phyloP scores from a whole-genome alignment of 192 early-diverging fungal species.

The Podila horticola region DNA sequence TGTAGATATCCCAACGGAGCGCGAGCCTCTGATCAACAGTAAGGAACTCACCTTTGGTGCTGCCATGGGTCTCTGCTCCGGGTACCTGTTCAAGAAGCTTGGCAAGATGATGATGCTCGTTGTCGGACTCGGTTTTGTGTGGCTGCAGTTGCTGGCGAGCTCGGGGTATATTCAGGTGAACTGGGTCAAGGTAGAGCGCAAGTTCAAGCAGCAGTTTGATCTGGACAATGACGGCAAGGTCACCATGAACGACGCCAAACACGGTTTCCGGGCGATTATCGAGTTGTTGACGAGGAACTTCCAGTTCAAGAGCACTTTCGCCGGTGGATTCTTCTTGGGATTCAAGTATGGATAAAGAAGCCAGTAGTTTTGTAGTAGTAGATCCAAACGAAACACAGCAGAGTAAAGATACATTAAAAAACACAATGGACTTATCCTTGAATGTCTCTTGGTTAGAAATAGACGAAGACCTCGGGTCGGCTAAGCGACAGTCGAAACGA shows the following conservation, averaged over 20 bases:
- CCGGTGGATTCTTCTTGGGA: conserved; percentile 56
- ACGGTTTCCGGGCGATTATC: conserved; percentile 44
- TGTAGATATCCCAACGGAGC: not conserved
- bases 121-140: conserved; percentile 57
- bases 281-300: conserved; percentile 57
- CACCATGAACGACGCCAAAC: conserved; percentile 38
- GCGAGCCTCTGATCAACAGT: conserved; percentile 42
- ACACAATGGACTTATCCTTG: too few relatives aligned
- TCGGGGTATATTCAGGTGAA: conserved; percentile 57
- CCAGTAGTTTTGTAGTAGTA: too few relatives aligned
- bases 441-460: too few relatives aligned
- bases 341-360: conserved; percentile 55
- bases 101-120: conserved; percentile 58
- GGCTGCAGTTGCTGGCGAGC: conserved; percentile 51
- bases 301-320: conserved; percentile 64
- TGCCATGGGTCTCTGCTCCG: conserved; percentile 59
- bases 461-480: too few relatives aligned
- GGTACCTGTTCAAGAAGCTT: conserved; percentile 60
- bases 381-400: not conserved
- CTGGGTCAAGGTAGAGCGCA: conserved; percentile 50
- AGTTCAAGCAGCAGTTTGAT: conserved; percentile 51
- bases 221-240: conserved; percentile 55
- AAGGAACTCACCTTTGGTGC: conserved; percentile 60
- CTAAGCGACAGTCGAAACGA: too few relatives aligned
- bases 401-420: not conserved